These are phyloP conservation scores for Metarhizium brunneum DNA, from an alignment of 2,329 filamentous ascomycete species.

Conservation along the genomic window DNA sequence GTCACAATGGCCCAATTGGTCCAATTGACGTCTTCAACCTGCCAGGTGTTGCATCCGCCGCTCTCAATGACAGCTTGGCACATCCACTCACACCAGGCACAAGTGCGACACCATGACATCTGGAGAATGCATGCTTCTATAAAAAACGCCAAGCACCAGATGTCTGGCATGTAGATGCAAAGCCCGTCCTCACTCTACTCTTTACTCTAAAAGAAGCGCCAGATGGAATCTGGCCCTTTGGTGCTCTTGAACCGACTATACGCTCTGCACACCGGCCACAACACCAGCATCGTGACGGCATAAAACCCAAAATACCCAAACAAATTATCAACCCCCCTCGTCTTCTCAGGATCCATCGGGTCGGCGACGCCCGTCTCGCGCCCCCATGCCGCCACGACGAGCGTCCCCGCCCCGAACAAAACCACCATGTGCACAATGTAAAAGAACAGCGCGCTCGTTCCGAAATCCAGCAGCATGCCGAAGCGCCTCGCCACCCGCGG, in stretches of 20 bases:
- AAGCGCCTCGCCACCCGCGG: slow-evolving; percentile 17
- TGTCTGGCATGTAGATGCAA: no score
- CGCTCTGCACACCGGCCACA: slow-evolving; percentile 32
- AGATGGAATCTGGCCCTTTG: slow-evolving; percentile 32
- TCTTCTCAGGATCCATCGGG: slow-evolving; percentile 15
- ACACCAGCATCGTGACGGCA: slow-evolving; percentile 22
- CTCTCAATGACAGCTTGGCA: no score
- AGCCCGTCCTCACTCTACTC: background rate
- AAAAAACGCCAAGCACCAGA: no score
- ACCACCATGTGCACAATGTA: slow-evolving; percentile 30
- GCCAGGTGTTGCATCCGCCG: no score
- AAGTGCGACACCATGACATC: no score
- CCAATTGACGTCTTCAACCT: no score
- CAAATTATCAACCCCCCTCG: slow-evolving; percentile 26
- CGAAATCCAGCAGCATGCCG: slow-evolving; percentile 30
- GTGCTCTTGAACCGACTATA: slow-evolving; percentile 34
- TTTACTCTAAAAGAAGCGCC: slow-evolving; percentile 31
- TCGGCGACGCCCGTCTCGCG: slow-evolving; percentile 19
- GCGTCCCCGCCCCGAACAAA: slow-evolving; percentile 17
- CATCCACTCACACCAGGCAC: no score
- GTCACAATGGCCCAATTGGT: no score
- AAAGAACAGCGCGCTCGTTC: slow-evolving; percentile 37
- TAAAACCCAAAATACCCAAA: slow-evolving; percentile 28
- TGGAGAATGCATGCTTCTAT: no score
- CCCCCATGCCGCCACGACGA: slow-evolving; percentile 23